Conservation (phyloP, 2,329 filamentous ascomycete species). For the Huntiella omanensis region DNA sequence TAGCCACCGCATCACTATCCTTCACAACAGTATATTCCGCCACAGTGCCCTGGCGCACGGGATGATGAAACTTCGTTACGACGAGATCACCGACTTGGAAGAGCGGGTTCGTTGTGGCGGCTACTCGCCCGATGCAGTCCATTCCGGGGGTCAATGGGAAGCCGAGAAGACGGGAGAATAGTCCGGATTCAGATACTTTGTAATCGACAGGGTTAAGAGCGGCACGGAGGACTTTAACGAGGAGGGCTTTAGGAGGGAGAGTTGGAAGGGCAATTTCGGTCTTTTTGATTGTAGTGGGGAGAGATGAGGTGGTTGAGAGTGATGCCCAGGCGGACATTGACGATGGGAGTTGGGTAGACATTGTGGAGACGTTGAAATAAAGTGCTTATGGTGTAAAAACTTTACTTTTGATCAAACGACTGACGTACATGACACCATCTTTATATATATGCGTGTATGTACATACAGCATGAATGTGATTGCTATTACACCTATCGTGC, state of each 20-base stretch:
- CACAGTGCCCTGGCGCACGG: conserved; percentile 22
- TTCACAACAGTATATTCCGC: conserved; percentile 23
- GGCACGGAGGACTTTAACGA: conserved; percentile 25
- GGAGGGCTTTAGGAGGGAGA: conserved; percentile 18
- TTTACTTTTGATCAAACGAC: no score
- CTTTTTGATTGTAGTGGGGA: no score
- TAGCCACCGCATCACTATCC: conserved; percentile 12
- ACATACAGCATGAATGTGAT: no score
- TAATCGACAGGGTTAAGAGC: conserved; percentile 31
- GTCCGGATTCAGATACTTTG: conserved; percentile 22
- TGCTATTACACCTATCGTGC: no score
- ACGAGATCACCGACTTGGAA: conserved; percentile 24
- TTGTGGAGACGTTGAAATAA: no score
- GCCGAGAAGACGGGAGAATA: conserved; percentile 19
- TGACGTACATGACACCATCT: no score
- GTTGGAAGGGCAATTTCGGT: conserved; percentile 1
- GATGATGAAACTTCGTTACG: conserved; percentile 20
- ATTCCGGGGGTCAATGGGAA: conserved; percentile 27
- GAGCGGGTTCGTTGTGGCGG: conserved; percentile 16
- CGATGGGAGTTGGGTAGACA: no score
- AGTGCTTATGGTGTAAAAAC: no score
- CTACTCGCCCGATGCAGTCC: conserved; percentile 33
- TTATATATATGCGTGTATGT: no score
- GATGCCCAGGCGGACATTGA: no score
- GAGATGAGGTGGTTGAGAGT: no score